Conservation (phyloP, 257 asterid species). For the Fraxinus cuspidata region DNA sequence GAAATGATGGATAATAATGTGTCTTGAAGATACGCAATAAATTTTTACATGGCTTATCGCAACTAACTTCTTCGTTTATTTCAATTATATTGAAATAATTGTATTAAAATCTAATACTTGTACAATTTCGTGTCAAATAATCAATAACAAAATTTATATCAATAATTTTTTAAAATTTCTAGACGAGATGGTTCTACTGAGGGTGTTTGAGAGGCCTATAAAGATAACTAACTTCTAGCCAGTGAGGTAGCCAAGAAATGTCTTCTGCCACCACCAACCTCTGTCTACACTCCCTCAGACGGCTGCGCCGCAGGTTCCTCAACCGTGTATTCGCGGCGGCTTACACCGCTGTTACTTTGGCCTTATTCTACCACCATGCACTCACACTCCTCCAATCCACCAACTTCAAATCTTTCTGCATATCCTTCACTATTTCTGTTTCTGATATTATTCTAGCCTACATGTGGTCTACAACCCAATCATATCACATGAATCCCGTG, state of each 20-base stretch:
- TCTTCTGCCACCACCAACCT: slow-evolving; percentile 18
- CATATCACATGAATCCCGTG: slow-evolving; percentile 64
- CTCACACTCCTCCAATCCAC: slow-evolving; percentile 38
- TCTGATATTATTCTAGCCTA: slow-evolving; percentile 57
- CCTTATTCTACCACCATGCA: slow-evolving; percentile 53
- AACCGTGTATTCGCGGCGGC: slow-evolving; percentile 65
- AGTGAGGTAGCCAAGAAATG: slow-evolving; percentile 21
- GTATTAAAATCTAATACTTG: too few relatives aligned
- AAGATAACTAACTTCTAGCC: not conserved
- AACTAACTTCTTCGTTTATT: too few relatives aligned
- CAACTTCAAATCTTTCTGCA: slow-evolving; percentile 29
- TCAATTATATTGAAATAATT: too few relatives aligned
- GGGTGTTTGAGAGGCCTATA: not conserved
- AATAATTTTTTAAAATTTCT: too few relatives aligned
- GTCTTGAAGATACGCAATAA: too few relatives aligned
- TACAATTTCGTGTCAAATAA: too few relatives aligned
- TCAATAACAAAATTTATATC: too few relatives aligned
- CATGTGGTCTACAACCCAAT: slow-evolving; percentile 66
- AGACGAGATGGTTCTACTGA: too few relatives aligned
- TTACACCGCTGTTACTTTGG: slow-evolving; percentile 42
- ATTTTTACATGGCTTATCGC: too few relatives aligned
- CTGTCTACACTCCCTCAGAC: slow-evolving; percentile 50
- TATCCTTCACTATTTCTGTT: slow-evolving; percentile 41
- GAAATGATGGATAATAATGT: too few relatives aligned
- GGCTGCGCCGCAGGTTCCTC: slow-evolving; percentile 46